A percentile compares a stretch with the other conserved stretches of the same genome.
These are phyloP conservation scores for Paxillus involutus DNA, from an alignment of 768 basidiomycete species.

Conservation along the genomic window DNA sequence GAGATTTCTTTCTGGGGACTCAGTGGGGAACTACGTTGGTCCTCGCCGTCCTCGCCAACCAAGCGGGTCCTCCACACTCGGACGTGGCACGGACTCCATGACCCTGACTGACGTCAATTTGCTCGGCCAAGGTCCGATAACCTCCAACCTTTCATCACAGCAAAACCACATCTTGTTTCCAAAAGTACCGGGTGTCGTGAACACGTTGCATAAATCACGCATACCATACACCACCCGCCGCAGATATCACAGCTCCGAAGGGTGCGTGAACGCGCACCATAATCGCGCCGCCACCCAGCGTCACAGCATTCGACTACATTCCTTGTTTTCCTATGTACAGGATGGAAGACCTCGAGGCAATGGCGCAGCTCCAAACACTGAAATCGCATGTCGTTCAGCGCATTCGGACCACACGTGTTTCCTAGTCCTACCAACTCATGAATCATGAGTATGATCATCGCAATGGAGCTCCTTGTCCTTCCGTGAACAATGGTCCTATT, in stretches of 20 bases:
- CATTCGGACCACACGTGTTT: neutral
- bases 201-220: neutral
- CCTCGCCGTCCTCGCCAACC: no score
- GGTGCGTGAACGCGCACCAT: neutral
- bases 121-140: neutral
- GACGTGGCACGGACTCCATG: neutral
- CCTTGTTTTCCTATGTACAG: neutral
- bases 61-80: no score
- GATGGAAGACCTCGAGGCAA: neutral
- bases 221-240: neutral
- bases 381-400: neutral
- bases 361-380: neutral
- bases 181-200: neutral
- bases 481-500: neutral
- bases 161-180: neutral
- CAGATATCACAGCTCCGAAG: neutral
- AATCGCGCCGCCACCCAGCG: neutral
- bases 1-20: neutral
- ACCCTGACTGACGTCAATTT: neutral
- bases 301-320: no score
- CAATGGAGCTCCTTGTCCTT: neutral
- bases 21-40: no score
- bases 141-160: no score
- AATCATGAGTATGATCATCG: neutral
- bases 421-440: neutral